A percentile compares a stretch with the other conserved stretches of the same genome.
These are phyloP conservation scores for Suhomyces anneliseae DNA, from an alignment of 1,139 yeast species.

Conservation along the genomic window DNA sequence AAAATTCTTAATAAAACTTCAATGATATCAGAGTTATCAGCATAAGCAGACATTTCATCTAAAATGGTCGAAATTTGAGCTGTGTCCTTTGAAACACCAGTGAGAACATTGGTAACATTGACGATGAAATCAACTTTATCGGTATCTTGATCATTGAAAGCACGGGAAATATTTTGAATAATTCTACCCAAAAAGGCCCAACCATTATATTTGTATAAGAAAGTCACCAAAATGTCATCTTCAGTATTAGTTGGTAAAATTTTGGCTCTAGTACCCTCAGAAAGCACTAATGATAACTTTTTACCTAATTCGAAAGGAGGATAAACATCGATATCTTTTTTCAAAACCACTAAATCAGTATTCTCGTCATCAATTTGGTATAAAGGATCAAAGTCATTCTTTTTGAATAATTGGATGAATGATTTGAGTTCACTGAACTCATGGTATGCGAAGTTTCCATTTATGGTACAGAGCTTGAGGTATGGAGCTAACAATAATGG, in stretches of 20 bases:
- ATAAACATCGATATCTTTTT: slow-evolving; percentile 39
- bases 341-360: slow-evolving; percentile 50
- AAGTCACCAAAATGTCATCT: slow-evolving; percentile 59
- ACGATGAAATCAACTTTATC: slow-evolving; percentile 41
- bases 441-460: slow-evolving; percentile 65
- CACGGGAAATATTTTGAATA: slow-evolving; percentile 58
- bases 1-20: slow-evolving; percentile 65
- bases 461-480: slow-evolving; percentile 58
- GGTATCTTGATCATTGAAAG: slow-evolving; percentile 33
- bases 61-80: slow-evolving; percentile 44
- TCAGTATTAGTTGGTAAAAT: slow-evolving; percentile 50
- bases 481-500: slow-evolving; percentile 71
- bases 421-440: slow-evolving; percentile 61
- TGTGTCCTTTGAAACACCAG: slow-evolving; percentile 48
- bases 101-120: slow-evolving; percentile 53
- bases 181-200: slow-evolving; percentile 85
- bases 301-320: slow-evolving; percentile 53
- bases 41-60: slow-evolving; percentile 56
- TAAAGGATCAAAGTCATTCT: slow-evolving; percentile 34
- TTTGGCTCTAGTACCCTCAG: slow-evolving; percentile 68
- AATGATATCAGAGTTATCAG: slow-evolving; percentile 67
- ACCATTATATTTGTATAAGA: slow-evolving; percentile 75
- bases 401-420: slow-evolving; percentile 50
- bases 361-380: slow-evolving; percentile 52
- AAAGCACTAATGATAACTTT: slow-evolving; percentile 45